These are phyloP conservation scores for Marchantia polymorpha DNA, from an alignment of 225 moss, liverwort and hornwort species.

Conservation along the genomic window DNA sequence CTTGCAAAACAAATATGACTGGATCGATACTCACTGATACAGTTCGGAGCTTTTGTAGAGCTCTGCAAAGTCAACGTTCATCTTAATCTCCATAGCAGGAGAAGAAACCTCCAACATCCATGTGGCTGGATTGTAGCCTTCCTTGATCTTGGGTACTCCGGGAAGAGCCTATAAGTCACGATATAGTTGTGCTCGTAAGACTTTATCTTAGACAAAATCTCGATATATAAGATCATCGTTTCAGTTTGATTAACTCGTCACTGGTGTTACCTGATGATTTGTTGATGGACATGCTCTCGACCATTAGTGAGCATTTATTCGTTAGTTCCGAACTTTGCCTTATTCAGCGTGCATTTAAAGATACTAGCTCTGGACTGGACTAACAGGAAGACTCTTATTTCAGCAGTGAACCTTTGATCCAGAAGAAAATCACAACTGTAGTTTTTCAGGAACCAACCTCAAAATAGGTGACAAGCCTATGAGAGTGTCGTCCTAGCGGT, in stretches of 20 bases:
- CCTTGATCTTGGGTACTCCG: conserved; percentile 68
- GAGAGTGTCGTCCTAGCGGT: conserved; percentile 30
- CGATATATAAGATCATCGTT: background rate
- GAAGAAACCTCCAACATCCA: conserved; percentile 90
- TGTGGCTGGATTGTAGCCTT: conserved; percentile 82
- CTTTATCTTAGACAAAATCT: background rate
- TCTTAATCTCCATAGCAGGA: conserved; percentile 44
- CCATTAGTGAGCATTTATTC: background rate
- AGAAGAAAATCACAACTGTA: background rate
- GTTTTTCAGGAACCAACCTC: conserved; percentile 6
- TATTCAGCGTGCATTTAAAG: background rate
- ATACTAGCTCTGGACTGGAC: background rate
- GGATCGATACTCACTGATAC: conserved; percentile 41
- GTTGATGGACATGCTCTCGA: background rate
- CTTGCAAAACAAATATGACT: background rate
- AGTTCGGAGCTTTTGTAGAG: conserved; percentile 54
- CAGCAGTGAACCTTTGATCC: background rate
- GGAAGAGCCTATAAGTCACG: conserved; percentile 49
- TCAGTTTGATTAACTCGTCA: background rate
- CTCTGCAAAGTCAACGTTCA: conserved; percentile 73
- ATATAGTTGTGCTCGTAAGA: background rate
- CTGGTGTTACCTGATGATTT: background rate
- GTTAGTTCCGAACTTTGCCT: background rate
- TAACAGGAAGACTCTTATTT: background rate
- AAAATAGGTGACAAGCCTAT: conserved; percentile 31